These are phyloP conservation scores for Hordeum marinum DNA, from an alignment of 176 grass and related monocot species.

Conservation along the genomic window DNA sequence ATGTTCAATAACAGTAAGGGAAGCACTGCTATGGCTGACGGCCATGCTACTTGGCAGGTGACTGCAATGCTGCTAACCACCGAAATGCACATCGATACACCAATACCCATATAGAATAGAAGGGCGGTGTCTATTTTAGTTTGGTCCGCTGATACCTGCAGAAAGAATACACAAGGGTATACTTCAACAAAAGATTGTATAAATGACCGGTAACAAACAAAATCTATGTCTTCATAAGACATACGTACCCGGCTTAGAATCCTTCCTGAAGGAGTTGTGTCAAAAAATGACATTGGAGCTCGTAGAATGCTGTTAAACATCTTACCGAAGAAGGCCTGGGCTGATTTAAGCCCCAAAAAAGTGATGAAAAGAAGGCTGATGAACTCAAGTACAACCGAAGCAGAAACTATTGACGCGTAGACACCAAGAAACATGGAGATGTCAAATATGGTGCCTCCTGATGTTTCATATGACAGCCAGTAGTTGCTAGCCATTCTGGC, in stretches of 20 bases:
- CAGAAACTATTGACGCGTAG: conserved; percentile 51
- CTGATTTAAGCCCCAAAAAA: conserved; percentile 68
- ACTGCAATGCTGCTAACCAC: conserved; percentile 64
- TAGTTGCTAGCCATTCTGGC: conserved; percentile 83
- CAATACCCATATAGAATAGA: conserved; percentile 59
- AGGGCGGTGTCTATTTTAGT: conserved; percentile 70
- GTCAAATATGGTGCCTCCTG: conserved; percentile 46
- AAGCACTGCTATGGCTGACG: conserved; percentile 60
- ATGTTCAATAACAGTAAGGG: conserved; percentile 76
- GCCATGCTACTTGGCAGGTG: conserved; percentile 91
- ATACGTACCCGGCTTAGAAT: conserved; percentile 87
- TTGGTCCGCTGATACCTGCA: conserved; percentile 88
- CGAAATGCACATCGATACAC: conserved; percentile 72
- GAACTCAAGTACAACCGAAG: conserved; percentile 50
- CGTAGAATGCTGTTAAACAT: conserved; percentile 83
- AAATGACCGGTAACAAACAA: neutral
- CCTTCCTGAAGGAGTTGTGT: conserved; percentile 95
- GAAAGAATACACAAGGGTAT: neutral
- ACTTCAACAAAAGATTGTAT: neutral
- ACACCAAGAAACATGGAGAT: conserved; percentile 69
- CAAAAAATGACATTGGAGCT: conserved; percentile 97
- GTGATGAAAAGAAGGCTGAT: conserved; percentile 52
- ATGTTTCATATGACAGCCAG: conserved; percentile 91
- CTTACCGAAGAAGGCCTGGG: conserved; percentile 73
- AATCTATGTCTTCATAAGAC: conserved; percentile 3